Evolutionary conservation across 345 rosid genomes (phyloP), one percentile per base, ranked within the genome.

Genomic region (Pseudoturritis turrita): DNA sequence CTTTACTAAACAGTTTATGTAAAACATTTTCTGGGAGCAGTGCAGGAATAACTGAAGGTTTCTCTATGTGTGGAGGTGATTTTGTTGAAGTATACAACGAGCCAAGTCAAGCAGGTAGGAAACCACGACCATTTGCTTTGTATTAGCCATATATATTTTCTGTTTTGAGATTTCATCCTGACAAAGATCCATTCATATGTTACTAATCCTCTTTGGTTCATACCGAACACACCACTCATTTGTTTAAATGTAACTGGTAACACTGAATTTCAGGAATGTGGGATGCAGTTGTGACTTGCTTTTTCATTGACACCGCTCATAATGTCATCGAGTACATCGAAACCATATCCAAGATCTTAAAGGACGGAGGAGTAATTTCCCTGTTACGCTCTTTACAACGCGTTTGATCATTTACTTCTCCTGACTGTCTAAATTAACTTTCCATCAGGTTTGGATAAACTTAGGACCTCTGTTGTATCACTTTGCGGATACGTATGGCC

Each of bases 11-110:
- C 18, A 6, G 13, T 9, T 62, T 41, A 4, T 57, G 25, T 46
- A 47, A 33, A 55, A 55, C 3, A 13, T 46, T 18, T 63, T 55
- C 10, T 69, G 45, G 11, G 70, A 77, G 81, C 92, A 95, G 99
- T 87, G 98, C 89, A 65, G 99, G 98, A 77, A 95, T 95, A 61
- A 89, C 99, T 15, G 88, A 91, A 80, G 99, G 98, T 45, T 95
- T 95, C 81, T 91, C 99, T 35, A 95, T 95, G 97, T 95, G 99
- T 40, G 99, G 98, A 53, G 99, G 98, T 28, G 99, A 95, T 82
- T 91, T 95, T 82, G 86, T 95, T 80, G 99, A 95, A 79, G 99
- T 95, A 33, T 95, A 95, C 74, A 79, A 70, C 50, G 99, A 95
- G 64, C 58, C 94, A 39, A 73, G 84, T 81, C 99, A 95, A 76